Percentiles rank a stretch among this genome's conserved stretches.
These are phyloP conservation scores for Cairneyella variabilis DNA, from an alignment of 495 filamentous ascomycete genomes.

Conservation along the genomic window DNA sequence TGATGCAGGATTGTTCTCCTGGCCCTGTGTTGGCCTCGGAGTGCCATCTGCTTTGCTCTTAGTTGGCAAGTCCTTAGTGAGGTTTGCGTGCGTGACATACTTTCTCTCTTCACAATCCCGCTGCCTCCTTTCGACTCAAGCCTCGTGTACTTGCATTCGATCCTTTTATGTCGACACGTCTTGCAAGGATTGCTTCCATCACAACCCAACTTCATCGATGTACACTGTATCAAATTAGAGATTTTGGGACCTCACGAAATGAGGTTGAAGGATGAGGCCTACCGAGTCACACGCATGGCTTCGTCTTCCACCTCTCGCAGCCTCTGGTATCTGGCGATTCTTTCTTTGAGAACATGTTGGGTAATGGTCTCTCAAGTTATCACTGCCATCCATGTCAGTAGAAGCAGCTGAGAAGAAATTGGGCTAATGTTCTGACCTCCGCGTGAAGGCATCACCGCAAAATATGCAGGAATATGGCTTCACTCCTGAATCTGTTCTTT, in stretches of 20 bases:
- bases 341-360: conserved; percentile 16
- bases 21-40: conserved; percentile 20
- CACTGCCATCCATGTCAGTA: conserved; percentile 2
- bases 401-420: not conserved
- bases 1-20: conserved; percentile 16
- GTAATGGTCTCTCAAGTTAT: conserved; percentile 20
- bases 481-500: conserved; percentile 15
- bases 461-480: conserved; percentile 21
- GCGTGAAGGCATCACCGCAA: conserved; percentile 18
- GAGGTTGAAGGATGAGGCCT: not conserved
- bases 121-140: conserved; percentile 11
- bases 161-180: conserved; percentile 41
- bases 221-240: conserved; percentile 33
- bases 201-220: conserved; percentile 49
- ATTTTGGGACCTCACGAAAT: not conserved
- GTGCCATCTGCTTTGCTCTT: not conserved
- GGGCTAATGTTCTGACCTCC: conserved; percentile 10
- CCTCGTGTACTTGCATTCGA: conserved; percentile 37
- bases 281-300: conserved; percentile 21
- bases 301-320: conserved; percentile 17
- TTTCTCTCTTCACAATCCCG: conserved; percentile 21
- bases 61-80: not conserved
- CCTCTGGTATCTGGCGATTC: conserved; percentile 17
- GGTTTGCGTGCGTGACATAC: not conserved
- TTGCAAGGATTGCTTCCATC: conserved; percentile 45